Base-by-base conservation (phyloP, 2,329 filamentous ascomycete species). In the Fusarium sp. region DNA sequence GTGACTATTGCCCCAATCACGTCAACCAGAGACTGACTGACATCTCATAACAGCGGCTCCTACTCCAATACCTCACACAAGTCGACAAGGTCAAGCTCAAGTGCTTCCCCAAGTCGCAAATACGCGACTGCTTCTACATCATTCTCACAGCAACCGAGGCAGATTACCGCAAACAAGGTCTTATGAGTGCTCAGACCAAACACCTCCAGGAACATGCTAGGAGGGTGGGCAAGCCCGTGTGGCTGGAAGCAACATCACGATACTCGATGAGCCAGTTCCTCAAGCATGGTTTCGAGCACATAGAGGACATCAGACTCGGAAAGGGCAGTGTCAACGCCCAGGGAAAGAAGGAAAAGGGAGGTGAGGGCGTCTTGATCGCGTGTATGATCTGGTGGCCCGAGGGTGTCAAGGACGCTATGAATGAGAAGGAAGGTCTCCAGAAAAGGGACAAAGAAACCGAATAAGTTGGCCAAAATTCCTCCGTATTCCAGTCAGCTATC, bases 301-400 rank as follows among this genome's bases (percentile, higher is more conserved):
- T 72, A 22, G 69, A 65, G 8, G 69, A 72, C 37, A 58, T 72
- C 33, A 64, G 41, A 9, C 14, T 72, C 11, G 69, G 69, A 6
- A 64, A 70, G 43, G 67, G 64, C 9, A 52, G 43, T 11, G 69
- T 72, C 1, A 39, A 69, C 7, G 45, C 27, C 7, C 20, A 69
- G 39, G 69, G 67, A 10, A 39, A 57, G 54, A 70, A 27, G 54
- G 57, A 72, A 29, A n/a, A 20, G 5, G 63, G 67, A 3, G 69
- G 69, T 14, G 67, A 69, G 14, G 67, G 69, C 4, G 56, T 72
- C 8, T 60, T 62, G 31, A 52, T 70, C 20, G 59, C 43, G 10
- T 62, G 58, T 16, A 72, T 72, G 69, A 70, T 72, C 33, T 72
- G 69, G 69, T 70, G 69, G 60, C 67, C 69, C 3, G 63, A 72